phyloP scores from a whole-genome alignment of 352 stramenopile genomes.

The Phytophthora cryptogea region DNA sequence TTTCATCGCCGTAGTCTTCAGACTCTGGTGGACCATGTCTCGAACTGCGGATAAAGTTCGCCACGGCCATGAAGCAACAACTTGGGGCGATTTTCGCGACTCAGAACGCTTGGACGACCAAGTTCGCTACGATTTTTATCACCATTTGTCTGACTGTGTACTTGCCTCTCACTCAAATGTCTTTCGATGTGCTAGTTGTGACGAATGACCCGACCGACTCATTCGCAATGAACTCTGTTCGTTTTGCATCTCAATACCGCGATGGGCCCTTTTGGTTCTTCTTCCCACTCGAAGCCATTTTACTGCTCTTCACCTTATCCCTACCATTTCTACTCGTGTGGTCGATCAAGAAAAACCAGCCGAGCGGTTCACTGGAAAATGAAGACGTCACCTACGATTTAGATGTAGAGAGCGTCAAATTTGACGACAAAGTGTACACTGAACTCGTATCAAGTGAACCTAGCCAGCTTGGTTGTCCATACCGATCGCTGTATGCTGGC shows the following conservation, averaged over 20 bases:
- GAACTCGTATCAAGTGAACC: conserved; percentile 37
- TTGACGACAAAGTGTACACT: conserved; percentile 49
- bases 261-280: conserved; percentile 25
- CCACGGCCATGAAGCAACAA: conserved; percentile 40
- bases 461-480: conserved; percentile 44
- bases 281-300: conserved; percentile 22
- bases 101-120: conserved; percentile 37
- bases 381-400: conserved; percentile 43
- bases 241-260: conserved; percentile 16
- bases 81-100: conserved; percentile 33
- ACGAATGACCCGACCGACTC: neutral
- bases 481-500: conserved; percentile 50
- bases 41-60: conserved; percentile 40
- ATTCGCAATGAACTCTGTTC: conserved; percentile 1
- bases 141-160: conserved; percentile 44
- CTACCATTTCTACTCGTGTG: conserved; percentile 35
- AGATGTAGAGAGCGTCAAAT: conserved; percentile 38
- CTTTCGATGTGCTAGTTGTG: conserved; percentile 32
- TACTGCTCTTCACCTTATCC: conserved; percentile 37
- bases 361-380: conserved; percentile 39
- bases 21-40: conserved; percentile 29
- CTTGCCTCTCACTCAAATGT: conserved; percentile 43
- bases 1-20: conserved; percentile 37
- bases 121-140: conserved; percentile 37
- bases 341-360: conserved; percentile 40